Percentiles rank a stretch among this genome's conserved stretches.
These are phyloP conservation scores for Radiomyces spectabilis DNA, from an alignment of 192 early-diverging fungal species.

Conservation along the genomic window DNA sequence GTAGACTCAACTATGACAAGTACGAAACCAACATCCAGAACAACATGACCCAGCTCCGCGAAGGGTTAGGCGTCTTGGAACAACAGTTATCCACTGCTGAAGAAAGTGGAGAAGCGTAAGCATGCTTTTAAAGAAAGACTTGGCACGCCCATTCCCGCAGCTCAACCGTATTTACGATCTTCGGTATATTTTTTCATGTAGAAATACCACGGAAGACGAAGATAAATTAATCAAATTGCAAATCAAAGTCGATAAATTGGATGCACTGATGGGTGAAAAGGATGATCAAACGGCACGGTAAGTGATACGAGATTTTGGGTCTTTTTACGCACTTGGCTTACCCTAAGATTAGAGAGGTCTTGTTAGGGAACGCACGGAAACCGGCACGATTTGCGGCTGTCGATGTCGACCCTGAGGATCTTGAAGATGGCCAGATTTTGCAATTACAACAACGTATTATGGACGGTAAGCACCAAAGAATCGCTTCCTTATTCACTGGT, in stretches of 20 bases:
- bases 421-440: constrained; percentile 43
- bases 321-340: too few relatives aligned
- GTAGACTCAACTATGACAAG: constrained; percentile 39
- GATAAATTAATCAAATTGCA: constrained; percentile 54
- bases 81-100: constrained; percentile 44
- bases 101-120: constrained; percentile 36
- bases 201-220: constrained; percentile 46
- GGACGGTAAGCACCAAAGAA: constrained; percentile 37
- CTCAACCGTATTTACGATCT: too few relatives aligned
- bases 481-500: too few relatives aligned
- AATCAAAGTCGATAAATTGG: constrained; percentile 53
- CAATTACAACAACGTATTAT: constrained; percentile 60
- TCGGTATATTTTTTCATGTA: background rate
- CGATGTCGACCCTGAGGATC: constrained; percentile 30
- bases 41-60: constrained; percentile 40
- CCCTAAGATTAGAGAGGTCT: constrained; percentile 17
- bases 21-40: constrained; percentile 47
- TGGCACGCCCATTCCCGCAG: too few relatives aligned
- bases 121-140: too few relatives aligned
- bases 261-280: constrained; percentile 37
- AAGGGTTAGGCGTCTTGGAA: constrained; percentile 44
- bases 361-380: constrained; percentile 20
- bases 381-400: background rate
- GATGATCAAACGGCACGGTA: constrained; percentile 37
- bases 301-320: too few relatives aligned